Percentiles rank a stretch among this genome's conserved stretches.
Evolutionary conservation across 305 asterid species (phyloP).

Genomic region (Plantago rigida): DNA sequence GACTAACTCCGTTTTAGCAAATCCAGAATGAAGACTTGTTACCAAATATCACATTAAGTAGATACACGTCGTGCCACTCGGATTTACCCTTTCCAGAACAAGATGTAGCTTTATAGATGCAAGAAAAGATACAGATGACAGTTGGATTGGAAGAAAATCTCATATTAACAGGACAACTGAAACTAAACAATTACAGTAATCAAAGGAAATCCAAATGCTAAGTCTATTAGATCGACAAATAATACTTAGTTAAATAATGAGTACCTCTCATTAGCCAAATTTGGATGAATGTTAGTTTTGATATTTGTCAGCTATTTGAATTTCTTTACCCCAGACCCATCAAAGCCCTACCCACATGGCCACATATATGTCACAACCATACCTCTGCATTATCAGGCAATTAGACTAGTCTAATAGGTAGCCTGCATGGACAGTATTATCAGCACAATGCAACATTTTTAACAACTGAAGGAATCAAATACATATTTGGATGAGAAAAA

Average conservation of each 20-base stretch:
- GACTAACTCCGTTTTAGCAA: too few relatives aligned
- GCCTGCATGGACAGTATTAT: background rate
- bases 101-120: background rate
- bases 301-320: background rate
- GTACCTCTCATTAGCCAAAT: background rate
- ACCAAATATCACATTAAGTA: too few relatives aligned
- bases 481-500: background rate
- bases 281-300: background rate
- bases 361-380: background rate
- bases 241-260: background rate
- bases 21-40: background rate
- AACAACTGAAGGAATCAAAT: background rate
- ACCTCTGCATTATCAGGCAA: too few relatives aligned
- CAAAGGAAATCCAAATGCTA: background rate
- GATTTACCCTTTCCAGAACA: background rate
- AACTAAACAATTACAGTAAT: too few relatives aligned
- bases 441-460: background rate
- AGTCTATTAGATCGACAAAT: background rate
- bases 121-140: background rate
- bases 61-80: background rate
- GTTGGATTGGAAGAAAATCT: background rate
- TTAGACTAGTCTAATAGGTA: background rate
- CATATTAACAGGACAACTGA: too few relatives aligned
- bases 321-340: background rate
- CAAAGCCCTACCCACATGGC: background rate